Conservation (phyloP, 2,329 filamentous ascomycete species). For the Keithomyces neogunnii region DNA sequence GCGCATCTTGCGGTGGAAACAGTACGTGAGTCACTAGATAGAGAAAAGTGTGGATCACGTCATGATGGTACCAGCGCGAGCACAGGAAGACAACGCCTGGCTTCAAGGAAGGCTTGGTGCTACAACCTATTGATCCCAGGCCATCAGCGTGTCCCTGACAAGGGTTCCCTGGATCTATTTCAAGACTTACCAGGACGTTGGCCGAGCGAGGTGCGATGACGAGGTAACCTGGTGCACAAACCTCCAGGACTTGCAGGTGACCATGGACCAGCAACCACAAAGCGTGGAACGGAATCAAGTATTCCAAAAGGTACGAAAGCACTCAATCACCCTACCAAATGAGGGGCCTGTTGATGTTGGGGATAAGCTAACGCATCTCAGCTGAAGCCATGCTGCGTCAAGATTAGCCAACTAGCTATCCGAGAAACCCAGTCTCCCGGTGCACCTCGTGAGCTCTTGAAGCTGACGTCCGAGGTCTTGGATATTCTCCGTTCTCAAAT, state of each 20-base stretch:
- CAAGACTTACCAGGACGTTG: too few relatives aligned
- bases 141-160: too few relatives aligned
- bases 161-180: too few relatives aligned
- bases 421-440: constrained; percentile 34
- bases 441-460: constrained; percentile 34
- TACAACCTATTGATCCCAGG: too few relatives aligned
- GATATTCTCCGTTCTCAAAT: constrained; percentile 36
- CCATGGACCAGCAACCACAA: constrained; percentile 10
- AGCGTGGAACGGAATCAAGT: constrained; percentile 22
- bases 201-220: background rate
- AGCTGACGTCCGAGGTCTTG: constrained; percentile 36
- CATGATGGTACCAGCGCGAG: too few relatives aligned
- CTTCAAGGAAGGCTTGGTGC: too few relatives aligned
- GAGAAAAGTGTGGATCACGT: too few relatives aligned
- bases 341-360: background rate
- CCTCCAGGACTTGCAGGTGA: background rate
- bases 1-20: too few relatives aligned
- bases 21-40: too few relatives aligned
- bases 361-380: constrained; percentile 19
- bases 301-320: constrained; percentile 24
- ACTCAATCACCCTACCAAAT: background rate
- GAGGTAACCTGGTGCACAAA: background rate
- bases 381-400: constrained; percentile 56
- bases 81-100: too few relatives aligned
- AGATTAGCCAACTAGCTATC: constrained; percentile 49